Evolutionary conservation across 306 rosid genomes (phyloP).

Genomic region (Vigna radiata): DNA sequence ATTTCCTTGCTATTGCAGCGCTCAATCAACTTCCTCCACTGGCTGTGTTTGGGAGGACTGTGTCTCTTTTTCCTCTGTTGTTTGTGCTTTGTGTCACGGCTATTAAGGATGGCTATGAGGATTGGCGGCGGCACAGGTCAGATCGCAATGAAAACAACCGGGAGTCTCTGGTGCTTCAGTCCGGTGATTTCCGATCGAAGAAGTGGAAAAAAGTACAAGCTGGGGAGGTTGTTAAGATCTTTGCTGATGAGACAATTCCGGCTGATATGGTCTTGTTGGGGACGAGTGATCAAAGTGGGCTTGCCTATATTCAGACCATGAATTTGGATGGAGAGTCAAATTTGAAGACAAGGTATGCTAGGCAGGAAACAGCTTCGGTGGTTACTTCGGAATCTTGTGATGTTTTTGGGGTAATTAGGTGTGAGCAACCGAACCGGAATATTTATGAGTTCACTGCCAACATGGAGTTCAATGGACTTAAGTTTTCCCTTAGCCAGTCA

Average conservation of each 20-base stretch:
- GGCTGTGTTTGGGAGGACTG: conserved; percentile 95
- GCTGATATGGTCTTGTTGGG: conserved; percentile 96
- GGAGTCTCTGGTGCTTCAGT: conserved; percentile 69
- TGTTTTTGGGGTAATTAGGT: conserved; percentile 74
- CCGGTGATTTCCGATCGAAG: conserved; percentile 63
- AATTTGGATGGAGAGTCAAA: conserved; percentile 99
- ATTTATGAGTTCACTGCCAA: conserved; percentile 94
- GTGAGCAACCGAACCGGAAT: conserved; percentile 92
- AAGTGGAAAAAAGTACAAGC: conserved; percentile 82
- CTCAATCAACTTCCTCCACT: conserved; percentile 98
- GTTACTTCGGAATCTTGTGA: conserved; percentile 60
- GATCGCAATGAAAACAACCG: conserved; percentile 90
- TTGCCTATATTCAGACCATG: conserved; percentile 96
- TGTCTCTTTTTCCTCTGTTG: conserved; percentile 84
- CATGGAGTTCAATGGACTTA: conserved; percentile 76
- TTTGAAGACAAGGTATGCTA: conserved; percentile 96
- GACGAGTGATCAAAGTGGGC: conserved; percentile 95
- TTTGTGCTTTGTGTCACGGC: conserved; percentile 94
- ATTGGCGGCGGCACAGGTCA: conserved; percentile 93
- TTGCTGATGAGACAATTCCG: conserved; percentile 84
- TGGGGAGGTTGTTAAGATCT: conserved; percentile 88
- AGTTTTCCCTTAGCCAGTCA: conserved; percentile 85
- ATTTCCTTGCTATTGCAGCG: conserved; percentile 92
- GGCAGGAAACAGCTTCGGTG: conserved; percentile 76
- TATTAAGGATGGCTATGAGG: conserved; percentile 96